Conservation (phyloP, 2,329 filamentous ascomycete species). For the Amylocarpus encephaloides region DNA sequence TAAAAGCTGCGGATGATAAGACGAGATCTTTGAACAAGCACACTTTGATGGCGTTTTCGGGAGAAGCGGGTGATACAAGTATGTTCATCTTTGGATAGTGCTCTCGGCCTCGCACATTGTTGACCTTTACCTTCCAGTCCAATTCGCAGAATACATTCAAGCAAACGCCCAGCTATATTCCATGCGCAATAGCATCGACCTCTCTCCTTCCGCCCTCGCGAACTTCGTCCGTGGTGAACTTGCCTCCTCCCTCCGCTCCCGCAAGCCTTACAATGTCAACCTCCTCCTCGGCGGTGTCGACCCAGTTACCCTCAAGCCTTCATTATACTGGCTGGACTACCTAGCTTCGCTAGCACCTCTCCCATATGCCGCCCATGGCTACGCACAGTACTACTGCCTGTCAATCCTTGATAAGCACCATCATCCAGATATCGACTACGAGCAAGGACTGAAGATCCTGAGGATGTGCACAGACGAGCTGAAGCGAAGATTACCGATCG, state of each 20-base stretch:
- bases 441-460: conserved; percentile 85
- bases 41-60: conserved; percentile 90
- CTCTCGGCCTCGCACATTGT: not conserved
- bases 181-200: conserved; percentile 93
- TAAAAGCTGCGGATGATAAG: conserved; percentile 96
- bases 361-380: conserved; percentile 95
- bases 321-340: conserved; percentile 96
- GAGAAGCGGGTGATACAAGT: conserved; percentile 95
- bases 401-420: conserved; percentile 98
- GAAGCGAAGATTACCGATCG: conserved; percentile 92
- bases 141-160: conserved; percentile 99
- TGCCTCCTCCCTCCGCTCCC: conserved; percentile 80
- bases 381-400: conserved; percentile 98
- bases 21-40: conserved; percentile 87
- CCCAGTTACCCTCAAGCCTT: conserved; percentile 82
- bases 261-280: conserved; percentile 96
- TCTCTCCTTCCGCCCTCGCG: conserved; percentile 82
- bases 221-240: conserved; percentile 93
- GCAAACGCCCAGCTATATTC: conserved; percentile 97
- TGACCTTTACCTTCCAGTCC: conserved; percentile 51
- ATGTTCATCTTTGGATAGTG: conserved; percentile 18
- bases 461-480: conserved; percentile 95
- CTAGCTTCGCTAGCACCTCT: conserved; percentile 81
- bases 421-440: conserved; percentile 84
- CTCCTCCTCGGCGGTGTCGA: conserved; percentile 91